phyloP scores from a whole-genome alignment of 2,329 filamentous ascomycete genomes.

The Harringtonia lauricola region DNA sequence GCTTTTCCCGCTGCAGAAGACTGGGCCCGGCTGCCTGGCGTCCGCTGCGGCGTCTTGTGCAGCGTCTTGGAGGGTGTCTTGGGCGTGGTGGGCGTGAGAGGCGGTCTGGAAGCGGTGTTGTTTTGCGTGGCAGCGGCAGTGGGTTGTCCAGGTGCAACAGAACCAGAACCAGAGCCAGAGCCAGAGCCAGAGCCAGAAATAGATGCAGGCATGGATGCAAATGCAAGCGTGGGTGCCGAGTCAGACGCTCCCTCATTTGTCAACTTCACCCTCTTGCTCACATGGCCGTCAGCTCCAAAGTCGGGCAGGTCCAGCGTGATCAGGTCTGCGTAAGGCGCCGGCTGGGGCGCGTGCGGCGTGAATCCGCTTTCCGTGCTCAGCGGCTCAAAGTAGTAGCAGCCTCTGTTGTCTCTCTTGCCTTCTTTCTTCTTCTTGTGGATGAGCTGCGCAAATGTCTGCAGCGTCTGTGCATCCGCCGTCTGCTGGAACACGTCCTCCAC shows the following conservation, averaged over 20 bases:
- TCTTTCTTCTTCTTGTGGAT: constrained; percentile 45
- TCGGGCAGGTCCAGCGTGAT: constrained; percentile 28
- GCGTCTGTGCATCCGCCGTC: constrained; percentile 40
- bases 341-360: constrained; percentile 32
- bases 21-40: background rate
- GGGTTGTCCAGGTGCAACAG: no score
- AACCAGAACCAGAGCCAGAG: no score
- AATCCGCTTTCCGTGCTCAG: constrained; percentile 30
- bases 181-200: no score
- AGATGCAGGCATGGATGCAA: no score
- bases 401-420: constrained; percentile 40
- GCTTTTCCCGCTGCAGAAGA: background rate
- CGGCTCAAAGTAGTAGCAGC: constrained; percentile 42
- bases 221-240: no score
- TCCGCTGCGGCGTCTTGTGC: constrained; percentile 9
- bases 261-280: constrained; percentile 26
- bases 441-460: constrained; percentile 38
- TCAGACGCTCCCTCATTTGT: constrained; percentile 6
- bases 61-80: background rate
- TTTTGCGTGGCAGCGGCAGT: no score
- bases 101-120: background rate
- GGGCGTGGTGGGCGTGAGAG: background rate
- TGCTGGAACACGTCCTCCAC: constrained; percentile 47
- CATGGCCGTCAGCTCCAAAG: constrained; percentile 16
- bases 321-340: constrained; percentile 38